Base-by-base conservation (phyloP, 768 basidiomycete species). In the Collybia sordida region DNA sequence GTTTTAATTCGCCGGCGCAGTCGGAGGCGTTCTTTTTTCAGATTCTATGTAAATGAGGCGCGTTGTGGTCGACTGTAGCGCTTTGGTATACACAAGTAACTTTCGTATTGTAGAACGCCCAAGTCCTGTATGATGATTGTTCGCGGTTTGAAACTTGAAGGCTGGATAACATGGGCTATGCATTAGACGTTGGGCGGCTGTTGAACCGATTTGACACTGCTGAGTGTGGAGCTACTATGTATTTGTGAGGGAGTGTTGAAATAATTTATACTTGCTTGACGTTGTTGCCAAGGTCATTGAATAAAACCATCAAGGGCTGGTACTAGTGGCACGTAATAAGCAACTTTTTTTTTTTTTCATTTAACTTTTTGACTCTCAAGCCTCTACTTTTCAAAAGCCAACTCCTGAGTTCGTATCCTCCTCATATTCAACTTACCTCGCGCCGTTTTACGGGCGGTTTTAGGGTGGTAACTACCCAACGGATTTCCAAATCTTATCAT, bases 261-360 rank as follows among this genome's bases (percentile, higher is more conserved):
- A 31, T 7, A 31, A 31, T 31, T 31, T 31, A 14, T 31, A 31
- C 42, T 12, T 31, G 14, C 42, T 12, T 47, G 42, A 45, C 35
- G 51, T 56, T 50, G 31, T 31, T 31, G 55, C 51, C 49, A 56
- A 28, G 49, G 28, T 12, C n/a, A 15, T 28, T 45, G 27, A 45
- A 31, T 31, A 31, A 11, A 31, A 31, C 41, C 41, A 42, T 42
- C 41, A 42, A 42, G 41, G 41, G 41, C 14, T 24, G 38, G 7
- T 9, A 19, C 39, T 41, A 24, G 23, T 31, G 31, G 31, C 31
- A 31, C 31, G 31, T 31, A 31, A 31, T 31, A 31, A 31, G 31
- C 31, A 31, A 31, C 31, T 12, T 31, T 31, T 31, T 31, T 11
- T 27, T 31, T 11, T 27, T 22, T 11, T 39, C 17, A 41, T 41